Percentiles rank a stretch among this genome's conserved stretches.
These are phyloP conservation scores for Fusarium lateritium DNA, from an alignment of 2,329 filamentous ascomycete genomes.

Conservation along the genomic window DNA sequence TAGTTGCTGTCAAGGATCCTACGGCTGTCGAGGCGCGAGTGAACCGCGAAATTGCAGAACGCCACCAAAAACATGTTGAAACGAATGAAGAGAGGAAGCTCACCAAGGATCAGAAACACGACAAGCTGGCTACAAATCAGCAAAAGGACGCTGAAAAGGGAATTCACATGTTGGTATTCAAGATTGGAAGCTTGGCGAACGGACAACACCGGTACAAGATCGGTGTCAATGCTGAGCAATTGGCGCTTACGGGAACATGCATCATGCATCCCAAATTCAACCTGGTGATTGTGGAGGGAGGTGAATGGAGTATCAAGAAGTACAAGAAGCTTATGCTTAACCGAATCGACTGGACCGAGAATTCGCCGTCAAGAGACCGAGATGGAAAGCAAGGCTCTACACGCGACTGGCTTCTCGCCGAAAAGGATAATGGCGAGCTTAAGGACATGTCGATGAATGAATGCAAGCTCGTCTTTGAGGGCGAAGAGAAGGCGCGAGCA, in stretches of 20 bases:
- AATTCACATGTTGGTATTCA: constrained; percentile 89
- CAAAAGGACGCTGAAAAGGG: constrained; percentile 90
- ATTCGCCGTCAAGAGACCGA: constrained; percentile 76
- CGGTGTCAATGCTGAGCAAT: constrained; percentile 90
- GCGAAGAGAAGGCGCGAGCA: constrained; percentile 82
- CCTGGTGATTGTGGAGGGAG: constrained; percentile 92
- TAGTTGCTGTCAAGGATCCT: constrained; percentile 86
- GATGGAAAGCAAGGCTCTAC: constrained; percentile 74
- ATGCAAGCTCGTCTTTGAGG: constrained; percentile 90
- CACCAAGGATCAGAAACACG: constrained; percentile 87
- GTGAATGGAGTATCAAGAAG: constrained; percentile 82
- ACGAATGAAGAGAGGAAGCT: constrained; percentile 89
- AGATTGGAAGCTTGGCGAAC: constrained; percentile 89
- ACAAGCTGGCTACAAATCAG: constrained; percentile 87
- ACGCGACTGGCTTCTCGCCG: constrained; percentile 82
- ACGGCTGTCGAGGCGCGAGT: constrained; percentile 97
- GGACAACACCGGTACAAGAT: constrained; percentile 96
- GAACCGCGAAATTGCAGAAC: constrained; percentile 91
- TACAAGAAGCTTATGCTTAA: constrained; percentile 96
- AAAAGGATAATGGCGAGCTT: constrained; percentile 82
- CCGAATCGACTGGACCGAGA: constrained; percentile 96
- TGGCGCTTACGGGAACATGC: constrained; percentile 88
- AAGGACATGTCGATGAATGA: constrained; percentile 88
- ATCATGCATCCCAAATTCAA: constrained; percentile 92
- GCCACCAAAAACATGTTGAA: constrained; percentile 81